These are phyloP conservation scores for Phascolomyces articulosus DNA, from an alignment of 371 early-diverging fungal species.

Conservation along the genomic window DNA sequence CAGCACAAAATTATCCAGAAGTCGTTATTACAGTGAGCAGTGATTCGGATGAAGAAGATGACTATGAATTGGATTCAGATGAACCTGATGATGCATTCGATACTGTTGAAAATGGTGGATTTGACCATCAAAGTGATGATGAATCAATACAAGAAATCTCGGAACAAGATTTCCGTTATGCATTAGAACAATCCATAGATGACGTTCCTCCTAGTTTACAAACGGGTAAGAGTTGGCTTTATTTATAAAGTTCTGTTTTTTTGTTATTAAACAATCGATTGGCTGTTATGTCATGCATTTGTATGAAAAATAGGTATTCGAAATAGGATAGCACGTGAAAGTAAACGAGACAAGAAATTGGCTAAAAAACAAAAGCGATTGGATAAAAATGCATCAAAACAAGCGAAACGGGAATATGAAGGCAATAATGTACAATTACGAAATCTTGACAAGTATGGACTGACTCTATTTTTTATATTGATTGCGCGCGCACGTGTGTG, in stretches of 20 bases:
- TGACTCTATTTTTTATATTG: too few relatives aligned
- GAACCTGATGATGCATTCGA: slow-evolving; percentile 16
- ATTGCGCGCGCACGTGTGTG: too few relatives aligned
- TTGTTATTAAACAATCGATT: too few relatives aligned
- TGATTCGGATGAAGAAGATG: slow-evolving; percentile 20
- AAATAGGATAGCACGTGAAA: slow-evolving; percentile 15
- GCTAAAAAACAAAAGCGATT: slow-evolving; percentile 16
- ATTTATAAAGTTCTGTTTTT: too few relatives aligned
- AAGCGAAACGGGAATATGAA: slow-evolving; percentile 12
- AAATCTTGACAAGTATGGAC: slow-evolving; percentile 25
- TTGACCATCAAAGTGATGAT: slow-evolving; percentile 23
- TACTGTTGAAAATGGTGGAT: slow-evolving; percentile 7
- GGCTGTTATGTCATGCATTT: slow-evolving; percentile 4
- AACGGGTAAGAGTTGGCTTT: slow-evolving; percentile 39
- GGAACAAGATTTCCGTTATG: slow-evolving; percentile 19
- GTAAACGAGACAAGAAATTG: slow-evolving; percentile 22
- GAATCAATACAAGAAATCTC: slow-evolving; percentile 25
- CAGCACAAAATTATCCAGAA: background rate
- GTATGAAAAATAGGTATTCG: slow-evolving; percentile 11
- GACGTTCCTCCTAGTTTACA: slow-evolving; percentile 27
- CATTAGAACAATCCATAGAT: slow-evolving; percentile 15
- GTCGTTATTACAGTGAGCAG: slow-evolving; percentile 8
- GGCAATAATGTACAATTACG: slow-evolving; percentile 15
- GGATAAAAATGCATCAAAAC: slow-evolving; percentile 16
- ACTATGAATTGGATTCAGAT: slow-evolving; percentile 12